A percentile compares a stretch with the other conserved stretches of the same genome.
Conservation (phyloP, 805 yeast genomes). For the Jamesozyma lodderae region DNA sequence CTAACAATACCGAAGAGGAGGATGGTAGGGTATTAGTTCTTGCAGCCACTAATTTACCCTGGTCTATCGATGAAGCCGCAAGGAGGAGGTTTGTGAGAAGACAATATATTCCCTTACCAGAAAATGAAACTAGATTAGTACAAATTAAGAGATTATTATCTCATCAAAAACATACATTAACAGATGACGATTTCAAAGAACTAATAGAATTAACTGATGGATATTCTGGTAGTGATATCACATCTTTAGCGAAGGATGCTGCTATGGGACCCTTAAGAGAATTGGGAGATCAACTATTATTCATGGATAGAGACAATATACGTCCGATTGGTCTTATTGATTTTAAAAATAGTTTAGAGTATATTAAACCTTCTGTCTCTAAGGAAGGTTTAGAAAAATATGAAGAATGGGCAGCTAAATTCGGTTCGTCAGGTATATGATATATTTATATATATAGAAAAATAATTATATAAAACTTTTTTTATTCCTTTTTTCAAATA, state of each 20-base stretch:
- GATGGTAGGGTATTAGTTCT: conserved; percentile 71
- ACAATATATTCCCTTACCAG: conserved; percentile 92
- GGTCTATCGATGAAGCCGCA: conserved; percentile 97
- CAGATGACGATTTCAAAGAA: conserved; percentile 51
- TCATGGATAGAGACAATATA: conserved; percentile 61
- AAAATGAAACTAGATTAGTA: conserved; percentile 63
- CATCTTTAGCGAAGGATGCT: conserved; percentile 90
- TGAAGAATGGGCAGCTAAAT: conserved; percentile 81
- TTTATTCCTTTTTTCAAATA: too few relatives aligned
- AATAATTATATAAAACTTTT: background rate
- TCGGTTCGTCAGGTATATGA: conserved; percentile 81
- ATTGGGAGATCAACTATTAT: conserved; percentile 72
- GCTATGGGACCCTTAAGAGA: conserved; percentile 96
- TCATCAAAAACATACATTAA: conserved; percentile 63
- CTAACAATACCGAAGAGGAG: conserved; percentile 11
- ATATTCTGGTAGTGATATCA: conserved; percentile 88
- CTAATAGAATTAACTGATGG: conserved; percentile 65
- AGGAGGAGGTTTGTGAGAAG: conserved; percentile 85
- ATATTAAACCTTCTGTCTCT: conserved; percentile 83
- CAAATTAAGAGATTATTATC: conserved; percentile 62
- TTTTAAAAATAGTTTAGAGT: conserved; percentile 63
- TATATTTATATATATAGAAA: conserved; percentile 1
- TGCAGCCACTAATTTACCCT: conserved; percentile 93
- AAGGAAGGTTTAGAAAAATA: conserved; percentile 67
- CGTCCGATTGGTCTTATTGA: conserved; percentile 68